These are phyloP conservation scores for Phialophora macrospora DNA, from an alignment of 2,329 filamentous ascomycete species.

Conservation along the genomic window DNA sequence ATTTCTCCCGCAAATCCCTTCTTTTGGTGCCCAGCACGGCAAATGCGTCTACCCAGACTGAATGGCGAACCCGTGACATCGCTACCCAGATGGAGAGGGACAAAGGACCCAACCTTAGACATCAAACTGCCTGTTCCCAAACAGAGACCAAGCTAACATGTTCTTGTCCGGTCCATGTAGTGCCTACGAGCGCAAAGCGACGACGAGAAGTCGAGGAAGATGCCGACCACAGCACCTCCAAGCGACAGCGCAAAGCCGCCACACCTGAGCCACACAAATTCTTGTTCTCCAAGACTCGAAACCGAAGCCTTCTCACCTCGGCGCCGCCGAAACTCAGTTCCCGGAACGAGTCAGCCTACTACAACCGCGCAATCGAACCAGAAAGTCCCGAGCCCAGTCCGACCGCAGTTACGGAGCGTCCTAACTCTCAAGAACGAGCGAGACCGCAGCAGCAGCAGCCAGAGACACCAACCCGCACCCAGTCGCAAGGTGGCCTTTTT, in stretches of 20 bases:
- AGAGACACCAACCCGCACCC: conserved; percentile 20
- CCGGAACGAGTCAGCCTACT: conserved; percentile 29
- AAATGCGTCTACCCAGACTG: not conserved
- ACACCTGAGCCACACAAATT: conserved; percentile 27
- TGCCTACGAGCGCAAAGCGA: conserved; percentile 26
- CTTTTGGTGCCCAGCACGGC: not conserved
- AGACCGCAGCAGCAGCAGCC: conserved; percentile 10
- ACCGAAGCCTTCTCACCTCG: conserved; percentile 31
- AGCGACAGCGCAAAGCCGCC: conserved; percentile 24
- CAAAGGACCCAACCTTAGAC: not conserved
- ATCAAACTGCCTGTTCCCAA: conserved; percentile 25
- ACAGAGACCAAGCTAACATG: conserved; percentile 30
- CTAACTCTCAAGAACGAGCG: conserved; percentile 10
- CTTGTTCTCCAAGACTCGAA: conserved; percentile 31
- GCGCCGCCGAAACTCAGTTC: conserved; percentile 25
- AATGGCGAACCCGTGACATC: not conserved
- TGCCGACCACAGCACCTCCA: conserved; percentile 18
- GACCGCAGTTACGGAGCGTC: not conserved
- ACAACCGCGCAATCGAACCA: conserved; percentile 20
- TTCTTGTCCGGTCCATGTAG: conserved; percentile 20
- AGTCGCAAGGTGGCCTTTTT: conserved; percentile 21
- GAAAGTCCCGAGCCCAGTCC: conserved; percentile 17
- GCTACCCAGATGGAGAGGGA: not conserved
- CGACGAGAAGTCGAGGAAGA: conserved; percentile 25
- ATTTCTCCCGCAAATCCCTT: not conserved